Evolutionary conservation across 2,329 filamentous ascomycete species (phyloP).

Genomic region (Pyricularia sp.): DNA sequence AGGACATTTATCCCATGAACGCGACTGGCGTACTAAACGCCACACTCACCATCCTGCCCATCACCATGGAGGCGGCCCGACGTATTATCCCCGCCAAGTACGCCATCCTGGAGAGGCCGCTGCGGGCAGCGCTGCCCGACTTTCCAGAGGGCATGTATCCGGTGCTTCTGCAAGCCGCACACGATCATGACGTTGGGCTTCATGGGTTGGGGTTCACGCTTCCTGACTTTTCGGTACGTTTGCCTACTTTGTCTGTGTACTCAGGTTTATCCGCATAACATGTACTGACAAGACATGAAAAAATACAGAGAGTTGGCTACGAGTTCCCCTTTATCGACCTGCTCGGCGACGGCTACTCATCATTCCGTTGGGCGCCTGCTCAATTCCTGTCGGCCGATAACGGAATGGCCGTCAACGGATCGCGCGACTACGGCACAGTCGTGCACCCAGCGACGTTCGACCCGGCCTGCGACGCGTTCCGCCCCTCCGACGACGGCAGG

Average conservation of each 20-base stretch:
- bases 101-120: constrained; percentile 34
- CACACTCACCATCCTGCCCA: constrained; percentile 37
- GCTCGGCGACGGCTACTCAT: constrained; percentile 33
- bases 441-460: constrained; percentile 28
- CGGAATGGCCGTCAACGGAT: constrained; percentile 28
- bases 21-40: constrained; percentile 41
- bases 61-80: constrained; percentile 31
- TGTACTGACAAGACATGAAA: not conserved
- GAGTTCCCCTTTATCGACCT: constrained; percentile 44
- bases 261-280: not conserved
- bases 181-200: constrained; percentile 37
- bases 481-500: not conserved
- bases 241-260: not conserved
- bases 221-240: constrained; percentile 34
- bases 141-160: constrained; percentile 41
- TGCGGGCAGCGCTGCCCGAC: constrained; percentile 29
- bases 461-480: constrained; percentile 36
- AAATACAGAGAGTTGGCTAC: constrained; percentile 30
- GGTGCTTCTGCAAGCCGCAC: constrained; percentile 32
- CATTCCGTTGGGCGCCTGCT: constrained; percentile 35
- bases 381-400: constrained; percentile 32
- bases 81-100: constrained; percentile 34
- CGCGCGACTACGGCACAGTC: constrained; percentile 30
- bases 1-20: constrained; percentile 28
- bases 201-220: constrained; percentile 24